Evolutionary conservation across 2,329 filamentous ascomycete genomes (phyloP).

Genomic region (Teratosphaeria viscida): DNA sequence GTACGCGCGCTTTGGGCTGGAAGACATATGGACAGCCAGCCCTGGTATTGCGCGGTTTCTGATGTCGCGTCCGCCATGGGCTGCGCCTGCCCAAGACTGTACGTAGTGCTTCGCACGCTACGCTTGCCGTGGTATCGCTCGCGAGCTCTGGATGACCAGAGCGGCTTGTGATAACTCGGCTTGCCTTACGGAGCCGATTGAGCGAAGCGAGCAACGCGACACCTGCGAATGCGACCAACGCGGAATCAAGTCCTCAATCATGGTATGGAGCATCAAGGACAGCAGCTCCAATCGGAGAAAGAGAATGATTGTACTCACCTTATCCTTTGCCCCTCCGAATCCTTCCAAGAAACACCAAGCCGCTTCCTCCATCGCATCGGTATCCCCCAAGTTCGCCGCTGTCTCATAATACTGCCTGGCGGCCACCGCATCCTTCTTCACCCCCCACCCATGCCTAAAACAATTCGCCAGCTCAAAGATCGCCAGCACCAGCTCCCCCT

Average conservation of each 20-base stretch:
- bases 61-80: not conserved
- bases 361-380: constrained; percentile 94
- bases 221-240: not conserved
- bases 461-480: constrained; percentile 91
- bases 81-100: not conserved
- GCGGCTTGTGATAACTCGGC: not conserved
- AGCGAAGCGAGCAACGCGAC: not conserved
- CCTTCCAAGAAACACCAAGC: constrained; percentile 94
- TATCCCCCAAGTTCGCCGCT: constrained; percentile 89
- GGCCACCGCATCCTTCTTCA: constrained; percentile 73
- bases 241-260: not conserved
- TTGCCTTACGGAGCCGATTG: not conserved
- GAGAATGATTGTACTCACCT: constrained; percentile 46
- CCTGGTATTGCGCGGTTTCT: not conserved
- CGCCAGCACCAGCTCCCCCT: constrained; percentile 89
- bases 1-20: not conserved
- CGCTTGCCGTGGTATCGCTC: not conserved
- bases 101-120: not conserved
- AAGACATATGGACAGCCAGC: not conserved
- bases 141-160: not conserved
- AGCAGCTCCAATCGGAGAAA: not conserved
- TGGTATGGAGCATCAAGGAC: not conserved
- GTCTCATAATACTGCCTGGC: constrained; percentile 93
- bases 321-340: constrained; percentile 97
- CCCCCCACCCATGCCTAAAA: constrained; percentile 92